Conservation (phyloP, 257 asterid species). For the Petunia secreta region DNA sequence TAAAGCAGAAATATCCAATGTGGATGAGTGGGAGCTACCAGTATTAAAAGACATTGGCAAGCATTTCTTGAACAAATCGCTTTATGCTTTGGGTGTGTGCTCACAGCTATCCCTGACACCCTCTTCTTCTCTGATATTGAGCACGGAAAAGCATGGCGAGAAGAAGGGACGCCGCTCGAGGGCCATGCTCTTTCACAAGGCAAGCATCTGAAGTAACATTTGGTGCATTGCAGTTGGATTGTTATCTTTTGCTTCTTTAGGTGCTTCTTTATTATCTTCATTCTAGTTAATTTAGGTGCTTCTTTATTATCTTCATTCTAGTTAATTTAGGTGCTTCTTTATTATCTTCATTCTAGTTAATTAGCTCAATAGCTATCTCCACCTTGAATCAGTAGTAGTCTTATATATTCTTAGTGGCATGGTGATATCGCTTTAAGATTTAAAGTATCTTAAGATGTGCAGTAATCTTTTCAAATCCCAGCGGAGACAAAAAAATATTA, state of each 20-base stretch:
- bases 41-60: slow-evolving; percentile 58
- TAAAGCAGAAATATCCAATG: slow-evolving; percentile 57
- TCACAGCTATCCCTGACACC: slow-evolving; percentile 67
- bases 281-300: background rate
- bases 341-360: background rate
- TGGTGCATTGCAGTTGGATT: slow-evolving; percentile 21
- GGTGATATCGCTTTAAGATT: background rate
- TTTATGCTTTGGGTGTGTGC: slow-evolving; percentile 69
- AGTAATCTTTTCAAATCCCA: no score
- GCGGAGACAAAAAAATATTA: no score
- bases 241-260: background rate
- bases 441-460: no score
- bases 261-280: background rate
- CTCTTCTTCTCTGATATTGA: slow-evolving; percentile 58
- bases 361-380: background rate
- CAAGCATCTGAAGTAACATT: slow-evolving; percentile 32
- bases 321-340: background rate
- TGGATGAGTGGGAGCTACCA: slow-evolving; percentile 76
- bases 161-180: slow-evolving; percentile 49
- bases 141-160: slow-evolving; percentile 76
- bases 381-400: background rate
- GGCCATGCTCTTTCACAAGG: slow-evolving; percentile 78
- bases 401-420: background rate
- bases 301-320: background rate
- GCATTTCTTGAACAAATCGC: slow-evolving; percentile 77